A percentile compares a stretch with the other conserved stretches of the same genome.
Evolutionary conservation across 768 basidiomycete species (phyloP).

Genomic region (Inosperma sp.): DNA sequence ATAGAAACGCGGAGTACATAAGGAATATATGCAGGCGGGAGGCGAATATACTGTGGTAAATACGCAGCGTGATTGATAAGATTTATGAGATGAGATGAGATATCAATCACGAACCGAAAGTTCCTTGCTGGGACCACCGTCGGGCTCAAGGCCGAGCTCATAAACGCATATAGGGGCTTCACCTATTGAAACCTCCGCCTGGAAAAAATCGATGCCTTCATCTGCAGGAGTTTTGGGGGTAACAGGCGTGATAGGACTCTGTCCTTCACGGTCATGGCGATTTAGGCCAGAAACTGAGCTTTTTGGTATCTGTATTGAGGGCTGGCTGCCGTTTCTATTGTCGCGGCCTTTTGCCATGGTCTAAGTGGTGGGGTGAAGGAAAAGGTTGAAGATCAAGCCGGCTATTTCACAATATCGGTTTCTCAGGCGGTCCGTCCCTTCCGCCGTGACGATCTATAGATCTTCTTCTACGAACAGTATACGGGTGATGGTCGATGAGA

Average conservation of each 20-base stretch:
- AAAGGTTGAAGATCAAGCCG: constrained; percentile 2
- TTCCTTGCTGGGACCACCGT: constrained; percentile 87
- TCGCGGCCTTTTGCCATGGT: constrained; percentile 22
- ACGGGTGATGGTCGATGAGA: no score
- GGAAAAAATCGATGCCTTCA: constrained; percentile 87
- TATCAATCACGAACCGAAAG: constrained; percentile 57
- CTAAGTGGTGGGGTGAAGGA: constrained; percentile 3
- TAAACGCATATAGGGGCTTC: constrained; percentile 77
- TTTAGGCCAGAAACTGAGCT: constrained; percentile 16
- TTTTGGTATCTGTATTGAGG: constrained; percentile 29
- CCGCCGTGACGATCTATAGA: no score
- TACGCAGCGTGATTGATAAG: constrained; percentile 10
- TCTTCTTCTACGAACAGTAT: no score
- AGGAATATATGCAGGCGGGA: constrained; percentile 84
- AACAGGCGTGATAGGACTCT: constrained; percentile 24
- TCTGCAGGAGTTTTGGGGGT: constrained; percentile 90
- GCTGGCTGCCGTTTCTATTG: constrained; percentile 23
- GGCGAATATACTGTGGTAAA: constrained; percentile 76
- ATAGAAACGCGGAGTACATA: constrained; percentile 90
- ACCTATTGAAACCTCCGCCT: constrained; percentile 44
- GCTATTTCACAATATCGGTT: no score
- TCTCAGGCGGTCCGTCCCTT: no score
- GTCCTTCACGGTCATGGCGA: neutral
- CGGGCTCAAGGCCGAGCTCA: constrained; percentile 78
- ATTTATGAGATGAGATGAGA: constrained; percentile 4